Conservation (phyloP, 225 moss, liverwort and hornwort species). For the Marchantia paleacea region DNA sequence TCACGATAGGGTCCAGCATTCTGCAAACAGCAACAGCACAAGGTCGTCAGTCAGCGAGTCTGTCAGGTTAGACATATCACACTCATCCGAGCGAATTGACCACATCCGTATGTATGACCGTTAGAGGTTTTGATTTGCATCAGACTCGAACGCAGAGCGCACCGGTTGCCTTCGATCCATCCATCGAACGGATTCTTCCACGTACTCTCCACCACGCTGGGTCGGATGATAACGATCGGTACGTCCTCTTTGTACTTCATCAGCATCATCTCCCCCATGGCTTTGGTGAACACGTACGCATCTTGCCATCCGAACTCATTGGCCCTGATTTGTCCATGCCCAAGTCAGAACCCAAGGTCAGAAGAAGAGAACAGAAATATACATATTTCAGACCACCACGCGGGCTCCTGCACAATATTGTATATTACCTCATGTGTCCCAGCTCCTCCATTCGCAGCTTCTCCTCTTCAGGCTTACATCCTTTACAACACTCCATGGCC, state of each 20-base stretch:
- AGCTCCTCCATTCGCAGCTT: not conserved
- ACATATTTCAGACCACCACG: no score
- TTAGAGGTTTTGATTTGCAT: no score
- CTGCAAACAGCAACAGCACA: conserved; percentile 26
- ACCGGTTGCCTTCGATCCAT: conserved; percentile 86
- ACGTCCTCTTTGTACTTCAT: conserved; percentile 44
- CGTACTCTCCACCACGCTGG: conserved; percentile 84
- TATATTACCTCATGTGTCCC: not conserved
- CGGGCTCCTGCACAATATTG: no score
- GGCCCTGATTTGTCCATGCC: conserved; percentile 44
- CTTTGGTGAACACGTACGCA: conserved; percentile 75
- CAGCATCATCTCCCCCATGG: conserved; percentile 75
- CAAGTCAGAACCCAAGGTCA: not conserved
- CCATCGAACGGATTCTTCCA: conserved; percentile 66
- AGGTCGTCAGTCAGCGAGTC: no score
- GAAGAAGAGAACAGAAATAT: not conserved
- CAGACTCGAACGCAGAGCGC: conserved; percentile 5
- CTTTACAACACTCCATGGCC: not conserved
- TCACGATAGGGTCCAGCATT: conserved; percentile 78
- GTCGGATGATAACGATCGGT: conserved; percentile 66
- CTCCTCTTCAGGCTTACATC: not conserved
- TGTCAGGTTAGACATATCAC: no score
- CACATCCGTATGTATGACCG: no score
- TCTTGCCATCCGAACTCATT: conserved; percentile 82
- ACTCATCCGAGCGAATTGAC: no score